Evolutionary conservation across 176 grass and related monocot species (phyloP).

Genomic region (Carex kokanica): DNA sequence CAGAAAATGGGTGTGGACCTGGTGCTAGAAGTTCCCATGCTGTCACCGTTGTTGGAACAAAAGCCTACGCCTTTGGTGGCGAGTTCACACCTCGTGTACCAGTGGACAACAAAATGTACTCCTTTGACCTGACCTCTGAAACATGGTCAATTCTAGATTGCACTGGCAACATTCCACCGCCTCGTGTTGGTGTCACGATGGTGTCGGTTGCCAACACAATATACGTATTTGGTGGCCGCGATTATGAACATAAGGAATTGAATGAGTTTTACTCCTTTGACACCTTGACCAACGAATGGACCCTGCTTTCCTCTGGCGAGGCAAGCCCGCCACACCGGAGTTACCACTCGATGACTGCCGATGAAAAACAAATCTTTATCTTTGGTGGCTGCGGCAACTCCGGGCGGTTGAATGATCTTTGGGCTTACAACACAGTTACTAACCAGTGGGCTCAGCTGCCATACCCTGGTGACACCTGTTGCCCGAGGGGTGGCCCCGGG

Average conservation of each 20-base stretch:
- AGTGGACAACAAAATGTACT: conserved; percentile 81
- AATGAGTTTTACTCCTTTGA: conserved; percentile 81
- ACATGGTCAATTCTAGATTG: conserved; percentile 54
- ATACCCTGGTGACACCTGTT: conserved; percentile 41
- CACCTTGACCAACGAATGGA: conserved; percentile 43
- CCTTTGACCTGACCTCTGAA: conserved; percentile 51
- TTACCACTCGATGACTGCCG: conserved; percentile 78
- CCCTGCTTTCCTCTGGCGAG: conserved; percentile 51
- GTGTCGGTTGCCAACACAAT: conserved; percentile 45
- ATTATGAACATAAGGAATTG: conserved; percentile 70
- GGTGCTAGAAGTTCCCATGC: conserved; percentile 83
- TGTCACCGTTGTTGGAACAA: conserved; percentile 52
- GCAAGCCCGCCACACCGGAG: conserved; percentile 56
- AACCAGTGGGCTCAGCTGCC: conserved; percentile 45
- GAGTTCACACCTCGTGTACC: conserved; percentile 81
- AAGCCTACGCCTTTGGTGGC: conserved; percentile 75
- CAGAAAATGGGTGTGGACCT: conserved; percentile 55
- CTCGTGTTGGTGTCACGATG: conserved; percentile 83
- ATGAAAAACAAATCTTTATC: conserved; percentile 47
- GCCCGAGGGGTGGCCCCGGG: conserved; percentile 54
- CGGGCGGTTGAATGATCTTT: conserved; percentile 73
- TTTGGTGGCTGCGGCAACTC: conserved; percentile 73
- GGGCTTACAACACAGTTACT: conserved; percentile 44
- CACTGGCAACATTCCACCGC: conserved; percentile 56
- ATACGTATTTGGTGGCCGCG: conserved; percentile 67